A percentile compares a stretch with the other conserved stretches of the same genome.
These are phyloP conservation scores for Acanthamoeba lenticulata DNA, from an alignment of 208 protist species.

Conservation along the genomic window DNA sequence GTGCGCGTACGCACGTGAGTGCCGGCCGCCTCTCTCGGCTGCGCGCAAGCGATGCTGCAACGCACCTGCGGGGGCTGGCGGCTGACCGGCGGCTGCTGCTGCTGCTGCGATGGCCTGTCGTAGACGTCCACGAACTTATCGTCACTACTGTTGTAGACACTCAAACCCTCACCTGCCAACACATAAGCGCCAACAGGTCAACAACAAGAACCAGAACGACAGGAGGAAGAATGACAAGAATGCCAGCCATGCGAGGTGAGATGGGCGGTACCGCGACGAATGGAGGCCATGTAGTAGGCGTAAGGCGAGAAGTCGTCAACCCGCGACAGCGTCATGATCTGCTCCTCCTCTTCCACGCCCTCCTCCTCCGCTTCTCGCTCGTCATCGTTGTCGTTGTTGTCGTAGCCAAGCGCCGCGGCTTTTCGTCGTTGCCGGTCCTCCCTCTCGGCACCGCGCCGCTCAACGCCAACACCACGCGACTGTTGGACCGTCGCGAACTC, in stretches of 20 bases:
- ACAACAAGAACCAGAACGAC: not conserved
- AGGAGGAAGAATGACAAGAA: not conserved
- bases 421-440: not conserved
- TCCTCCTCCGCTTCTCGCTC: not conserved
- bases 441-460: not conserved
- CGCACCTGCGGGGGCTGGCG: too few relatives aligned
- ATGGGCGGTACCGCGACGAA: not conserved
- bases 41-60: too few relatives aligned
- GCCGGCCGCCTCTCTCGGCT: too few relatives aligned
- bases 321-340: not conserved
- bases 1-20: too few relatives aligned
- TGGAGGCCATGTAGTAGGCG: constrained; percentile 37
- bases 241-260: not conserved
- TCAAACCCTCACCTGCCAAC: not conserved
- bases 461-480: not conserved
- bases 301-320: constrained; percentile 10
- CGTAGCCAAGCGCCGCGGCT: not conserved
- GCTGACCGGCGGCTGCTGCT: too few relatives aligned
- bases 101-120: too few relatives aligned
- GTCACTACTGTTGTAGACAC: too few relatives aligned
- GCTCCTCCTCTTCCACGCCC: not conserved
- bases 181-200: not conserved
- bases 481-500: not conserved
- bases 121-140: too few relatives aligned
- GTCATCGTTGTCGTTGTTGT: not conserved